These are phyloP conservation scores for Garcia nutans DNA, from an alignment of 345 rosid genomes.

Conservation along the genomic window DNA sequence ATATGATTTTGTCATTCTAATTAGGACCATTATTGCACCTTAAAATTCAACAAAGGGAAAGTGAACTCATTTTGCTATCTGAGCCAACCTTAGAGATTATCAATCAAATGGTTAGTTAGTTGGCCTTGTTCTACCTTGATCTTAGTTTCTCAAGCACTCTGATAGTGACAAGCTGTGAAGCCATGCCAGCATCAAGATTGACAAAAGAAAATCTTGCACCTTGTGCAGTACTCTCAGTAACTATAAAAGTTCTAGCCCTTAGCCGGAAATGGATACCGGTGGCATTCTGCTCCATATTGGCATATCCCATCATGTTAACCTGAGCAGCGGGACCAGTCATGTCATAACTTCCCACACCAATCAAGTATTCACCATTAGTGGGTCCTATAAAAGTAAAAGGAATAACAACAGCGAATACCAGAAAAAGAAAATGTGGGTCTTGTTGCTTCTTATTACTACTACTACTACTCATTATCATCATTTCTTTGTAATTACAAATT, in stretches of 20 bases:
- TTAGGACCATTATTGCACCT: too few relatives aligned
- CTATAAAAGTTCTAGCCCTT: conserved; percentile 51
- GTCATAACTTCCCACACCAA: conserved; percentile 56
- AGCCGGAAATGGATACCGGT: conserved; percentile 63
- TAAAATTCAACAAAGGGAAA: background rate
- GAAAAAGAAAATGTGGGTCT: background rate
- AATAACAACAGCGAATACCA: conserved; percentile 2
- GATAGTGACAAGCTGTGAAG: conserved; percentile 56
- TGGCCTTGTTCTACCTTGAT: conserved; percentile 27
- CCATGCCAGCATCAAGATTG: conserved; percentile 63
- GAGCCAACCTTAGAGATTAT: too few relatives aligned
- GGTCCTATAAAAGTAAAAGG: conserved; percentile 2
- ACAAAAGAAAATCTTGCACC: conserved; percentile 58
- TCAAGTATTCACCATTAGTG: conserved; percentile 37
- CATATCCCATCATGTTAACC: conserved; percentile 67
- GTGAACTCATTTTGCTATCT: too few relatives aligned
- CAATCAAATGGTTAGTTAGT: too few relatives aligned
- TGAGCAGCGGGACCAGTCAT: conserved; percentile 64
- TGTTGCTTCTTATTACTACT: background rate
- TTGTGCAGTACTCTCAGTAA: conserved; percentile 37
- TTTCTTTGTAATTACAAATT: background rate
- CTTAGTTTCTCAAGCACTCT: conserved; percentile 45
- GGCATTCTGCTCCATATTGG: conserved; percentile 42
- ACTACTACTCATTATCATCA: conserved; percentile 1
- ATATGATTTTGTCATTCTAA: too few relatives aligned